Percentiles rank a stretch among this genome's conserved stretches.
These are phyloP conservation scores for Diospyros kaki DNA, from an alignment of 148 eudicot genomes.

Conservation along the genomic window DNA sequence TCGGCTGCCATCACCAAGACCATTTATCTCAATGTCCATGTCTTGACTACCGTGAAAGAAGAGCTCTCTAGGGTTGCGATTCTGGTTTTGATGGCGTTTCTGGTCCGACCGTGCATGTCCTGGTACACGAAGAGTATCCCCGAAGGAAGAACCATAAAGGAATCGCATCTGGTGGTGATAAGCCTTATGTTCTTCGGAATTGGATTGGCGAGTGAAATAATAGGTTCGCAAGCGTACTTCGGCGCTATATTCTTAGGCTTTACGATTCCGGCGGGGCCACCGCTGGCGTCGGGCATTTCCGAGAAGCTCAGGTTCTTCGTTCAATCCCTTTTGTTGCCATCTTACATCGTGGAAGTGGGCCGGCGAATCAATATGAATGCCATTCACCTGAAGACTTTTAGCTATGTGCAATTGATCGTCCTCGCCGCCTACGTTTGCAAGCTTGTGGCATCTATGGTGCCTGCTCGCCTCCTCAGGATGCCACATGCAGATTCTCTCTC, in stretches of 20 bases:
- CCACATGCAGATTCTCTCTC: slow-evolving; percentile 12
- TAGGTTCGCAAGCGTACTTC: neutral
- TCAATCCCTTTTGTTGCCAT: neutral
- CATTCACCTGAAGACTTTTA: neutral
- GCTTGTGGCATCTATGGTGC: slow-evolving; percentile 6
- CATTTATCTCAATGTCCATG: neutral
- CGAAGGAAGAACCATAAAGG: neutral
- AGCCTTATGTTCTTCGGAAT: neutral
- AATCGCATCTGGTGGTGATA: neutral
- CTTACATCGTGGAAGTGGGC: neutral
- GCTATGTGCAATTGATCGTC: neutral
- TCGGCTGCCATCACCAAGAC: neutral
- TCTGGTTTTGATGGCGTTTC: neutral
- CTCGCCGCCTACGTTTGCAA: neutral
- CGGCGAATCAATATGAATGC: neutral
- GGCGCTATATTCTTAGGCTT: neutral
- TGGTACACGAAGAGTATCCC: slow-evolving; percentile 6
- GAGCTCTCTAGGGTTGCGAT: neutral
- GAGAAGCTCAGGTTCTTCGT: neutral
- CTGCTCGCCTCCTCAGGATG: neutral
- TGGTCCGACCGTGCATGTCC: neutral
- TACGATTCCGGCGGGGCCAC: neutral
- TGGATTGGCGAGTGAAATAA: neutral
- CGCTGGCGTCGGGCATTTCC: neutral
- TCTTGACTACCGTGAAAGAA: too few species aligned